These are phyloP conservation scores for Discostella stelligera DNA, from an alignment of 352 stramenopile genomes.

Conservation along the genomic window DNA sequence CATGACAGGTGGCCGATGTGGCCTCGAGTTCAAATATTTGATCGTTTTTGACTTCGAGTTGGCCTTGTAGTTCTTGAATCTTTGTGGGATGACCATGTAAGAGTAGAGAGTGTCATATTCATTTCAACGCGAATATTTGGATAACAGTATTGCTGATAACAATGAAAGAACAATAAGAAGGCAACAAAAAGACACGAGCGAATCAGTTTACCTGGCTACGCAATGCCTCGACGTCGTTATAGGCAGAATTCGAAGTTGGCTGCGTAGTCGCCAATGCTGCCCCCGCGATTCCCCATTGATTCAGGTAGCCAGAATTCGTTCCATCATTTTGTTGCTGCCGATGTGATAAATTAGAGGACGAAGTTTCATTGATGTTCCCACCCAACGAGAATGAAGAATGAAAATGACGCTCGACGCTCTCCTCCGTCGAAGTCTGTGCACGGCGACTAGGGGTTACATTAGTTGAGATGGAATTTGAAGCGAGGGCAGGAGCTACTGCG, in stretches of 20 bases:
- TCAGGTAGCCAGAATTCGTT: background rate
- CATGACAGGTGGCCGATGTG: conserved; percentile 10
- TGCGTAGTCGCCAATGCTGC: background rate
- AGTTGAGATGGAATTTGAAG: background rate
- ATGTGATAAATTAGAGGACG: background rate
- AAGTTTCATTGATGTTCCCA: background rate
- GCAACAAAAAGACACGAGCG: background rate
- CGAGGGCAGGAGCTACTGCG: background rate
- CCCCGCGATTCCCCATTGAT: background rate
- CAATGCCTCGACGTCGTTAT: background rate
- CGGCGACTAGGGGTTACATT: background rate
- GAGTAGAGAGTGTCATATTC: too few species aligned
- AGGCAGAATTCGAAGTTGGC: background rate
- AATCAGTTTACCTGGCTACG: background rate
- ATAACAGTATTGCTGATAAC: background rate
- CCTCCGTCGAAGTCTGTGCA: background rate
- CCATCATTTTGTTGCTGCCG: background rate
- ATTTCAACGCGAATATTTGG: too few species aligned
- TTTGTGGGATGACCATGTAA: conserved; percentile 12
- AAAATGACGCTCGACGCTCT: too few species aligned
- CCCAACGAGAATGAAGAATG: background rate
- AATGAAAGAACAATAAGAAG: background rate
- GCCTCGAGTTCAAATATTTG: conserved; percentile 45
- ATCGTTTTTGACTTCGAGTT: conserved; percentile 29
- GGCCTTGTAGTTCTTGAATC: conserved; percentile 27